Percentiles rank a stretch among this genome's conserved stretches.
These are phyloP conservation scores for Boletus subcaerulescens DNA, from an alignment of 768 basidiomycete genomes.

Conservation along the genomic window DNA sequence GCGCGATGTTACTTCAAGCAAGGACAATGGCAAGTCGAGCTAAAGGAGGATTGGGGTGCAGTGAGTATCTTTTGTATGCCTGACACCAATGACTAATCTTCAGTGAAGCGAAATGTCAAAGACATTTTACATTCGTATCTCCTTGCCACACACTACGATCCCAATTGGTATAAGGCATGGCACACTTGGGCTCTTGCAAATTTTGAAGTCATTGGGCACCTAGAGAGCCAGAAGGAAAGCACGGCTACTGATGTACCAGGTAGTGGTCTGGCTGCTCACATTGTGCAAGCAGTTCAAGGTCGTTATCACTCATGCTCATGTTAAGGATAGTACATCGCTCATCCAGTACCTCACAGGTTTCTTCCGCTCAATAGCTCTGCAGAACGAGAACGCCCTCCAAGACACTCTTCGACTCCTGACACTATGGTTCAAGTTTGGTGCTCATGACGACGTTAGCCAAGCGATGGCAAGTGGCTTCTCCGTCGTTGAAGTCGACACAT, in stretches of 20 bases:
- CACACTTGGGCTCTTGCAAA: conserved; percentile 98
- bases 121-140: conserved; percentile 84
- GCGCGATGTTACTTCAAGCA: conserved; percentile 96
- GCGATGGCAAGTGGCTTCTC: conserved; percentile 87
- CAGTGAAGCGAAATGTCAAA: conserved; percentile 64
- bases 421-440: conserved; percentile 97
- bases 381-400: conserved; percentile 88
- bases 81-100: conserved; percentile 9
- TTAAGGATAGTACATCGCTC: conserved; percentile 6
- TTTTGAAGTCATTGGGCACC: conserved; percentile 84
- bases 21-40: conserved; percentile 88
- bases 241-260: conserved; percentile 57
- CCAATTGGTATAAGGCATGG: conserved; percentile 99
- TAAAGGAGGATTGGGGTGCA: conserved; percentile 75
- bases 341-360: conserved; percentile 55
- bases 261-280: conserved; percentile 70
- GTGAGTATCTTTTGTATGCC: conserved; percentile 44
- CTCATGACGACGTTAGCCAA: conserved; percentile 82
- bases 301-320: not conserved
- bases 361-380: conserved; percentile 90
- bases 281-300: conserved; percentile 94
- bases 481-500: conserved; percentile 92
- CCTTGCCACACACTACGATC: conserved; percentile 87
- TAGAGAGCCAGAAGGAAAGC: conserved; percentile 65
- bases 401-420: conserved; percentile 92